Percentiles rank a stretch among this genome's conserved stretches.
Conservation (phyloP, 2,329 filamentous ascomycete genomes). For the Tolypocladium capitatum region DNA sequence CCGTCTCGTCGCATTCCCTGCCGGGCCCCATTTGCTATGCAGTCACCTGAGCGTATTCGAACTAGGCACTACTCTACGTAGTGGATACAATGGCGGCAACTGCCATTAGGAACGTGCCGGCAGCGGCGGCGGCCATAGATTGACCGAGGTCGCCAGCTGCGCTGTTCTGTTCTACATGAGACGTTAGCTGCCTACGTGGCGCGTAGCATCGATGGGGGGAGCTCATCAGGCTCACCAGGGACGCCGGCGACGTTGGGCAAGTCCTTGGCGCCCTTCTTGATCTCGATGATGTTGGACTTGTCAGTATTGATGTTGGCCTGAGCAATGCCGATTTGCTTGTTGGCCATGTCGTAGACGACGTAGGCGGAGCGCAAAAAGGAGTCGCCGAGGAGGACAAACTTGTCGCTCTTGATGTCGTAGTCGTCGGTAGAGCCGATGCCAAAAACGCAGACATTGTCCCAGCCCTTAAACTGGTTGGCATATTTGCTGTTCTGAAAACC, state of each 20-base stretch:
- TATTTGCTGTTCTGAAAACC: constrained; percentile 26
- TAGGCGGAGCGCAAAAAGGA: constrained; percentile 45
- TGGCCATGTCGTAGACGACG: constrained; percentile 40
- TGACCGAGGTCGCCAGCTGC: constrained; percentile 9
- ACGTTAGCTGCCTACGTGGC: neutral
- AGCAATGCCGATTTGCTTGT: constrained; percentile 36
- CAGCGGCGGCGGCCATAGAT: constrained; percentile 1
- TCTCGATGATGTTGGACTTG: constrained; percentile 29
- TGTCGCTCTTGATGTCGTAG: constrained; percentile 14
- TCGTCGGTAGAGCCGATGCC: constrained; percentile 33
- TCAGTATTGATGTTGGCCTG: constrained; percentile 37
- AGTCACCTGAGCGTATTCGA: neutral
- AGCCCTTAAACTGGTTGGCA: constrained; percentile 18
- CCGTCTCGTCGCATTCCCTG: neutral
- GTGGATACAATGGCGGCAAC: constrained; percentile 5
- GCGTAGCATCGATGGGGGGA: neutral
- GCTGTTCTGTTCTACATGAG: constrained; percentile 5
- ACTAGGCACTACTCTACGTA: neutral
- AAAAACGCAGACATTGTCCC: constrained; percentile 36
- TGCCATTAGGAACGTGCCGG: constrained; percentile 8
- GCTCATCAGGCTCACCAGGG: too few relatives aligned
- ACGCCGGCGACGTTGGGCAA: constrained; percentile 33
- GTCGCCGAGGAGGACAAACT: constrained; percentile 40
- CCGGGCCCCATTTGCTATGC: neutral
- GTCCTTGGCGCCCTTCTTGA: constrained; percentile 21